These are phyloP conservation scores for Serendipita sp. DNA, from an alignment of 768 basidiomycete genomes.

Conservation along the genomic window DNA sequence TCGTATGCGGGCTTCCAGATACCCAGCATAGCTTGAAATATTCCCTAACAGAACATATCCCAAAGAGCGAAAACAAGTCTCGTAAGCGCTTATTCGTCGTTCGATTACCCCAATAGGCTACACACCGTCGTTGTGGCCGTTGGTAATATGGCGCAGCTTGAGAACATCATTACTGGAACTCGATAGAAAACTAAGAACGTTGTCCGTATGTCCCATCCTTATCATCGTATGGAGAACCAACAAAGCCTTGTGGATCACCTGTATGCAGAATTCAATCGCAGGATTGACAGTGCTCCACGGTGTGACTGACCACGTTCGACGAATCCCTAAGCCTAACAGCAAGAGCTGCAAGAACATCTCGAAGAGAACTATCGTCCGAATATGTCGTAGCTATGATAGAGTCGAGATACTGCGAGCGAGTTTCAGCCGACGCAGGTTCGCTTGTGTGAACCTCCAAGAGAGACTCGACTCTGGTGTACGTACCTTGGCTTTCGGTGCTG, in stretches of 20 bases:
- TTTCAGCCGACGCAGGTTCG: not conserved
- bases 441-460: not conserved
- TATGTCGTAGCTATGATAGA: conserved; percentile 94
- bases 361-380: conserved; percentile 82
- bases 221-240: conserved; percentile 95
- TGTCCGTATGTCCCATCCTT: conserved; percentile 89
- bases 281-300: not conserved
- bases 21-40: conserved; percentile 69
- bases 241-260: conserved; percentile 97
- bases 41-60: conserved; percentile 80
- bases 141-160: conserved; percentile 61
- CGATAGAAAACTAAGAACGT: conserved; percentile 60
- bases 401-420: conserved; percentile 64
- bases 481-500: conserved; percentile 91
- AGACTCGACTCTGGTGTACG: conserved; percentile 10
- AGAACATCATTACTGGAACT: conserved; percentile 63
- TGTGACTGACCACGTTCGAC: conserved; percentile 62
- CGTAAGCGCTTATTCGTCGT: not conserved
- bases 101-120: not conserved
- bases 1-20: conserved; percentile 75
- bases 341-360: conserved; percentile 84
- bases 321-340: conserved; percentile 75
- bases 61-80: conserved; percentile 16
- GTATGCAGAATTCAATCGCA: not conserved
- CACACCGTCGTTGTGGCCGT: conserved; percentile 77